A percentile compares a stretch with the other conserved stretches of the same genome.
Evolutionary conservation across 352 stramenopile species (phyloP).

Genomic region (Lagenidium sp.): DNA sequence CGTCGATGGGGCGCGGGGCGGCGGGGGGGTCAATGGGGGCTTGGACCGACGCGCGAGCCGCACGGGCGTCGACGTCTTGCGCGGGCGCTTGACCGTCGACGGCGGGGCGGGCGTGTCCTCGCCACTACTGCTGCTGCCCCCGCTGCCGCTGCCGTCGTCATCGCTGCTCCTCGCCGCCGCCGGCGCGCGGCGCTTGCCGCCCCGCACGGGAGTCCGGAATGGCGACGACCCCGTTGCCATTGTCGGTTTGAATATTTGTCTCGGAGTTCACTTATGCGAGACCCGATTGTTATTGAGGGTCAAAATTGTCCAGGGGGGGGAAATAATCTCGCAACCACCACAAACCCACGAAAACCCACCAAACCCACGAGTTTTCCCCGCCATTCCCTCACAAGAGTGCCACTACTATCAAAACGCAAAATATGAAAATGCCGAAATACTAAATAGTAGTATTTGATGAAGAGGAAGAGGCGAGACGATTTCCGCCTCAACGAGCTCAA

Average conservation of each 20-base stretch:
- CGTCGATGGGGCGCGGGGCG: background rate
- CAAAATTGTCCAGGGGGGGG: too few relatives aligned
- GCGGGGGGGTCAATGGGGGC: background rate
- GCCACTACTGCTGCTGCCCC: background rate
- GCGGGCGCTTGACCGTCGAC: conserved; percentile 14
- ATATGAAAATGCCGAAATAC: background rate
- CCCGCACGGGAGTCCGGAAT: conserved; percentile 11
- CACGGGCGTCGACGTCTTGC: conserved; percentile 10
- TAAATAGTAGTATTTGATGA: too few relatives aligned
- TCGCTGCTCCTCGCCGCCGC: conserved; percentile 10
- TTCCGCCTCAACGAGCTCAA: too few relatives aligned
- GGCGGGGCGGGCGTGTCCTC: conserved; percentile 13
- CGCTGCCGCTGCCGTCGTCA: conserved; percentile 17
- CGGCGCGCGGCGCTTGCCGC: conserved; percentile 13
- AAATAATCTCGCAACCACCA: too few relatives aligned
- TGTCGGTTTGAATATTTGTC: background rate
- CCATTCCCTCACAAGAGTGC: too few relatives aligned
- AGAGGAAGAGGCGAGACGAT: too few relatives aligned
- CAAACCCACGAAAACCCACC: background rate
- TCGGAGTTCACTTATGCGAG: too few relatives aligned
- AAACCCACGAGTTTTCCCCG: too few relatives aligned
- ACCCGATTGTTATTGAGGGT: too few relatives aligned
- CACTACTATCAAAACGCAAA: background rate
- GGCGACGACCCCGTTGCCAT: conserved; percentile 4
- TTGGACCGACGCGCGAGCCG: conserved; percentile 3